These are phyloP conservation scores for Sordaria brevicollis DNA, from an alignment of 495 filamentous ascomycete genomes.

Conservation along the genomic window DNA sequence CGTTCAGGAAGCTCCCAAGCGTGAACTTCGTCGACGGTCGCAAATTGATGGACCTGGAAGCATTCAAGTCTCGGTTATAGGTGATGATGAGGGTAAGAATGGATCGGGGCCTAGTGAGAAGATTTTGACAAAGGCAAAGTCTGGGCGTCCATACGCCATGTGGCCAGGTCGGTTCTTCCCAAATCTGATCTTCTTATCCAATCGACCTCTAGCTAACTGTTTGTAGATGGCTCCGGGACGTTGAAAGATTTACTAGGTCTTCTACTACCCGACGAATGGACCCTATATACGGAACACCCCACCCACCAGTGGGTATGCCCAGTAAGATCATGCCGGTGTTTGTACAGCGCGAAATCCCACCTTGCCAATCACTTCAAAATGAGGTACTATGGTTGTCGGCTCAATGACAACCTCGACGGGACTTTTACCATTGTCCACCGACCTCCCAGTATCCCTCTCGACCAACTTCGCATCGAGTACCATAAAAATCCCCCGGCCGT, in stretches of 20 bases:
- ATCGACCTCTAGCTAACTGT: not conserved
- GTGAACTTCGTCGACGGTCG: not conserved
- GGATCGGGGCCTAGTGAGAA: not conserved
- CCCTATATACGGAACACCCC: not conserved
- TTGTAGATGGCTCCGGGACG: not conserved
- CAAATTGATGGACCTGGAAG: not conserved
- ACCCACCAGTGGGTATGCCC: conserved; percentile 17
- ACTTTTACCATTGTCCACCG: conserved; percentile 5
- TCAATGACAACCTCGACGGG: conserved; percentile 16
- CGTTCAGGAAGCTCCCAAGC: not conserved
- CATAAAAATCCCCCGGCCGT: not conserved
- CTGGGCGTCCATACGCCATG: conserved; percentile 9
- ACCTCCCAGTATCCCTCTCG: not conserved
- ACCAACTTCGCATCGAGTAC: not conserved
- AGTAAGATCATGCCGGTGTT: conserved; percentile 7
- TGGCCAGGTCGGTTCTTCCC: conserved; percentile 4
- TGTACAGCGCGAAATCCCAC: not conserved
- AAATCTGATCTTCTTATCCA: not conserved
- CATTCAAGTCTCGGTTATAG: not conserved
- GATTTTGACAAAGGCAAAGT: conserved; percentile 1
- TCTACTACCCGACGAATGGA: conserved; percentile 8
- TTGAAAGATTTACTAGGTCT: not conserved
- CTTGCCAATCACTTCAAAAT: conserved; percentile 13
- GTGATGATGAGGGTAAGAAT: not conserved
- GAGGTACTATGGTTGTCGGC: not conserved